Evolutionary conservation across 2,329 filamentous ascomycete genomes (phyloP), one percentile per base, ranked within the genome.

Genomic region (Penicillium sp.): DNA sequence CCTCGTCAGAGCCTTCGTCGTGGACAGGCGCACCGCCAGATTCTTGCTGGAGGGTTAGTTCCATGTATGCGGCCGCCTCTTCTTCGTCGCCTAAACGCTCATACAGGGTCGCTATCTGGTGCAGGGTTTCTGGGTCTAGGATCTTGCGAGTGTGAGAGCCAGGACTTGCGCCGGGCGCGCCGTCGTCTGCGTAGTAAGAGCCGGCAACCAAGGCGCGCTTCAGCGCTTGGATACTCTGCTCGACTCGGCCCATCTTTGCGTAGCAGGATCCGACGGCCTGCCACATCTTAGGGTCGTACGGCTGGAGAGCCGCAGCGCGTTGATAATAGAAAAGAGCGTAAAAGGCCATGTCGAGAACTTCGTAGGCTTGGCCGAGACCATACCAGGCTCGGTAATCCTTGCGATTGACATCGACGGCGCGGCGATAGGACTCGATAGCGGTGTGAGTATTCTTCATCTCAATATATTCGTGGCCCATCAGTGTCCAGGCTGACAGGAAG

Each of bases 221-320:
- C 61, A 95, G 83, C 0, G 93, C 89, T 64, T 95, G 93, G 69
- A 98, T 96, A 27, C 89, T 92, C 60, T 96, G 91, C n/a, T 84
- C 80, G 44, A 89, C 78, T 47, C 91, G 84, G 45, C 85, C 86
- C 79, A 96, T 95, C 66, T 91, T 92, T 54, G 92, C 87, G 56
- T 95, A 84, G 66, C 92, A 96, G 29, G 88, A 88, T 8, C 89
- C 93, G 4, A 98, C 90, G 0, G 93, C 93, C 75, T 93, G 87
- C 93, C 93, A 98, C 88, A 98, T 95, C 71, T 97, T 97, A 0
- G 91, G 89, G 61, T 98, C 93, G 78, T 92, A 96, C 0, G 92
- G 90, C n/a, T 91, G 83, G 1, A 98, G 77, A 0, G 90, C 89
- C 0, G 92, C 92, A 0, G 93, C 93, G 49, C 93, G 89, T 66